These are phyloP conservation scores for Penstemon barbatus DNA, from an alignment of 257 asterid genomes.

Conservation along the genomic window DNA sequence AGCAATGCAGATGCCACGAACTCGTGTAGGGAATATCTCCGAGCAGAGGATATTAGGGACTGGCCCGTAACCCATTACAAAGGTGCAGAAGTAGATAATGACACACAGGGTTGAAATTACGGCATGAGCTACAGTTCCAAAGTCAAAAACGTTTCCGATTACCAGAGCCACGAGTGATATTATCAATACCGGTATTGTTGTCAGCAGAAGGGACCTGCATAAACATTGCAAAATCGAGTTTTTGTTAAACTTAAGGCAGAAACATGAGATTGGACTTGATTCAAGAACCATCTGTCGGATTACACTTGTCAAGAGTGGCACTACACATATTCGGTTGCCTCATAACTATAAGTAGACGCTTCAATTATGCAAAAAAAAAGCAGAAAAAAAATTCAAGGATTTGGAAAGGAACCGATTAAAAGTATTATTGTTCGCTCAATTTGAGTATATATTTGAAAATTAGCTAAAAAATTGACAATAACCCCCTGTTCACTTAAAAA, in stretches of 20 bases:
- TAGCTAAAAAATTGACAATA: too few species aligned
- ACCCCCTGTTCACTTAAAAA: too few species aligned
- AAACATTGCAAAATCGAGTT: too few species aligned
- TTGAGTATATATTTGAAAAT: too few species aligned
- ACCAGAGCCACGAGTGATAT: conserved; percentile 47
- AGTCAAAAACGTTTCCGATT: conserved; percentile 37
- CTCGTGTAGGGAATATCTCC: conserved; percentile 68
- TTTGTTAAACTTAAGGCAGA: too few species aligned
- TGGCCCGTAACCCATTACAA: conserved; percentile 73
- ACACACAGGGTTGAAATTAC: conserved; percentile 54
- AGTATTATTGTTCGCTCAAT: too few species aligned
- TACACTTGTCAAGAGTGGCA: too few species aligned
- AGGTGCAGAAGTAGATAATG: conserved; percentile 50
- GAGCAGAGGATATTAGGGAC: conserved; percentile 69
- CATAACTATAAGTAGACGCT: too few species aligned
- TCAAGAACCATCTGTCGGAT: too few species aligned
- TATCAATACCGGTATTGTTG: conserved; percentile 54
- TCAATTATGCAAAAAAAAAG: background rate
- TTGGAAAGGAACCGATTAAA: background rate
- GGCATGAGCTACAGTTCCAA: conserved; percentile 45
- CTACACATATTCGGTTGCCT: too few species aligned
- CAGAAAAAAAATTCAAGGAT: background rate
- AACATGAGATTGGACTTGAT: too few species aligned
- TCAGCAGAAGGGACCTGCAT: conserved; percentile 60
- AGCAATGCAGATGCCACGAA: conserved; percentile 66